Evolutionary conservation across 2,329 filamentous ascomycete species (phyloP), one percentile per base, ranked within the genome.

Genomic region (Sporothrix brasiliensis): DNA sequence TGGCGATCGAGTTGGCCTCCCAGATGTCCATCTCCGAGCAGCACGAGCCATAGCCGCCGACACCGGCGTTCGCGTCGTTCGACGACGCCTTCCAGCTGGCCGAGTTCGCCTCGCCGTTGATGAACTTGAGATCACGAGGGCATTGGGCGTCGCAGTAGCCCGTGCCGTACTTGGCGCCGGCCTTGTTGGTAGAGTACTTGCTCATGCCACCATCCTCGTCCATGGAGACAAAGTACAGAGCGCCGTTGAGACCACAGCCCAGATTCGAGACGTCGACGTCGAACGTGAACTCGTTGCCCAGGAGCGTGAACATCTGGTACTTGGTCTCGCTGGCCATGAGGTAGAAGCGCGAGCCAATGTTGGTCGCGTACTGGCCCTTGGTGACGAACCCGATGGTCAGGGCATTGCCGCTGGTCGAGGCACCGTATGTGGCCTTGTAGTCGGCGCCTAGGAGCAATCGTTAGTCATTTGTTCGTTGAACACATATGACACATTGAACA

Each of bases 231-330:
- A 76, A 78, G 75, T 89, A 89, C 30, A 90, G 77, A 39, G 88
- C 88, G 68, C 87, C 88, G 68, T 72, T 70, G 71, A 90, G 79
- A 71, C 89, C 89, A 75, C 89, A 91, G 61, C 83, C 85, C 41
- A 90, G 81, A 73, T 85, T 84, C 58, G 87, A 88, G 52, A 88
- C 83, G 76, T 91, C 88, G 27, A 90, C 87, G 69, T 89, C 87
- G 72, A 91, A 89, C 30, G 86, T 86, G 77, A 91, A 86, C 77
- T 91, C 88, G 75, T 86, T 82, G 78, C 85, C 86, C 63, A 85
- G 81, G 65, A 89, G 80, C 70, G 86, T 83, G 79, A 90, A 86
- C 75, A 85, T 82, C 72, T 78, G 76, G 74, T 79, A 79, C 74
- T 78, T 77, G 73, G 67, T 74, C 27, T 72, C 65, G 60, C 76